Evolutionary conservation across 139 green algal genomes (phyloP).

Genomic region (Micromonas commoda): DNA sequence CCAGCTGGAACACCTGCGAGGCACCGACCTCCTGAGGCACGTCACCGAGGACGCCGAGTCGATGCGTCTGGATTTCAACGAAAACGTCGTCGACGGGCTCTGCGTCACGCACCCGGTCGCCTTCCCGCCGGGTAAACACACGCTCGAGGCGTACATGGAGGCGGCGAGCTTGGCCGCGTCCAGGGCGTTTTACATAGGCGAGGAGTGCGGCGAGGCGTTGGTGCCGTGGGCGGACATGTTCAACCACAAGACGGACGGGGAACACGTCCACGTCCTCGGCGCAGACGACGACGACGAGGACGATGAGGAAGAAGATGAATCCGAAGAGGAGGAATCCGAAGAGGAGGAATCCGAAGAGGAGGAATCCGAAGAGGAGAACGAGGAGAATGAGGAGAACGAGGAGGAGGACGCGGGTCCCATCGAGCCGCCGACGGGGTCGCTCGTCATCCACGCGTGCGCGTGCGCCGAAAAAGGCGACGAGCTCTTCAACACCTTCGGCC

Average conservation of each 20-base stretch:
- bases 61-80: conserved; percentile 1
- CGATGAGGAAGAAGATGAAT: too few species aligned
- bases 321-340: not conserved
- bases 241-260: not conserved
- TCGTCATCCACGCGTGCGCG: not conserved
- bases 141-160: not conserved
- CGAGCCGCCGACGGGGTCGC: too few species aligned
- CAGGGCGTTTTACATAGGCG: conserved; percentile 4
- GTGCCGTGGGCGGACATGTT: conserved; percentile 19
- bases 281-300: conserved; percentile 1
- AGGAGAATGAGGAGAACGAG: not conserved
- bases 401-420: not conserved
- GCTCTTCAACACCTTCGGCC: conserved; percentile 21
- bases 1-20: not conserved
- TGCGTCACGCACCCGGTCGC: not conserved
- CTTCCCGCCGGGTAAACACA: not conserved
- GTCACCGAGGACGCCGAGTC: not conserved
- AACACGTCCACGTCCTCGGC: not conserved
- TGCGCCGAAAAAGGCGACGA: not conserved
- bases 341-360: conserved; percentile 4
- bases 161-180: not conserved
- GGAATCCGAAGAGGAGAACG: not conserved
- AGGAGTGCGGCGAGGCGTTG: not conserved
- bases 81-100: not conserved
- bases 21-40: not conserved